Conservation (phyloP, 495 filamentous ascomycete species). For the Bombardia bombarda region DNA sequence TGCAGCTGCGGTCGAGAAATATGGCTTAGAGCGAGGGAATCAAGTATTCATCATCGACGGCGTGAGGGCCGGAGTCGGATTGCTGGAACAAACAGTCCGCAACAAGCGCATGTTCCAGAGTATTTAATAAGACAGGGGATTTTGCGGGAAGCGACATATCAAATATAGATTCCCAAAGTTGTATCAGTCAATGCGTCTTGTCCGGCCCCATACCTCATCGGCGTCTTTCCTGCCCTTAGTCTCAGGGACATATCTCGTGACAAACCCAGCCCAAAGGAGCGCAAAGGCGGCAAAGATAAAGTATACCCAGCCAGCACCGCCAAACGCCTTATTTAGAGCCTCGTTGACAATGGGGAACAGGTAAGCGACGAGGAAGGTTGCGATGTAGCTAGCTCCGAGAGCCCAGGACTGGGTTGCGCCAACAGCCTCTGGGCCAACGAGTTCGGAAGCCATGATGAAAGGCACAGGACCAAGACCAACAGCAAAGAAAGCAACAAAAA, state of each 20-base stretch:
- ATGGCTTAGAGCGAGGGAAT: constrained; percentile 51
- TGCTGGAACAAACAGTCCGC: constrained; percentile 51
- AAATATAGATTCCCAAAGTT: not conserved
- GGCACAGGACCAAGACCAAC: constrained; percentile 90
- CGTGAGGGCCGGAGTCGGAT: constrained; percentile 66
- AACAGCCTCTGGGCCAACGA: constrained; percentile 81
- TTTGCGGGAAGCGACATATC: not conserved
- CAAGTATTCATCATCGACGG: constrained; percentile 74
- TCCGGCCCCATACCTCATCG: constrained; percentile 84
- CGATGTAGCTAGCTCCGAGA: constrained; percentile 78
- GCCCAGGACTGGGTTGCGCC: constrained; percentile 82
- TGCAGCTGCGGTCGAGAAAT: constrained; percentile 54
- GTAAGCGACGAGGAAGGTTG: constrained; percentile 85
- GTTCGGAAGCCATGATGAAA: constrained; percentile 84
- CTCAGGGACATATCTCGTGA: constrained; percentile 67
- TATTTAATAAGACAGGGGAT: too few relatives aligned
- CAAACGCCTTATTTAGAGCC: constrained; percentile 47
- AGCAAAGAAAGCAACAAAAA: constrained; percentile 84
- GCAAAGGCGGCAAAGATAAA: constrained; percentile 79
- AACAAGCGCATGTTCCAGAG: constrained; percentile 27
- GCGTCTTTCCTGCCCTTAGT: constrained; percentile 71
- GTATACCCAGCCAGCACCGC: constrained; percentile 73
- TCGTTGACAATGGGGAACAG: constrained; percentile 85
- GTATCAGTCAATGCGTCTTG: constrained; percentile 41
- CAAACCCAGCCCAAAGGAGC: constrained; percentile 54